phyloP scores from a whole-genome alignment of 2,329 filamentous ascomycete genomes.

The Ophiocordyceps polyrhachis-furcata region DNA sequence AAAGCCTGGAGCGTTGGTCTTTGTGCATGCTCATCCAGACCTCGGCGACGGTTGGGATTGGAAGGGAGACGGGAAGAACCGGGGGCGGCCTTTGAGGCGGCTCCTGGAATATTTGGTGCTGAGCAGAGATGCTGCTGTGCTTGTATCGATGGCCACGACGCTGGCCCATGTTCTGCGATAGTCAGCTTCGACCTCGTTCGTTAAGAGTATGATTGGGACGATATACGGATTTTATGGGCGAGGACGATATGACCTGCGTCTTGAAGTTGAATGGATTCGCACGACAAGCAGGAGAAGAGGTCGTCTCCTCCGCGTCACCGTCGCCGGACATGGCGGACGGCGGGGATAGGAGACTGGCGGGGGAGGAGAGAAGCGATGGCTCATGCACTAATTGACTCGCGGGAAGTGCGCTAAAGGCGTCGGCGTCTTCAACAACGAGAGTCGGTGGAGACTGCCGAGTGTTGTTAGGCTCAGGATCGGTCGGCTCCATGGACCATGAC shows the following conservation, averaged over 20 bases:
- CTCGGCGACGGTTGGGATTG: constrained; percentile 76
- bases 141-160: constrained; percentile 95
- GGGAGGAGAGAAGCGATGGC: background rate
- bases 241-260: constrained; percentile 57
- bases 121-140: constrained; percentile 74
- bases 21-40: constrained; percentile 78
- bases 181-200: background rate
- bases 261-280: constrained; percentile 87
- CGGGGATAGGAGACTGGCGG: constrained; percentile 3
- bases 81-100: constrained; percentile 71
- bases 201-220: background rate
- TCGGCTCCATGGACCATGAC: constrained; percentile 4
- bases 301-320: constrained; percentile 3
- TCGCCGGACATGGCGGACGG: constrained; percentile 4
- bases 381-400: background rate
- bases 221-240: constrained; percentile 58
- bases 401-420: background rate
- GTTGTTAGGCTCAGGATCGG: background rate
- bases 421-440: constrained; percentile 8
- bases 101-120: constrained; percentile 91
- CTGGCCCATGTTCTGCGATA: constrained; percentile 63
- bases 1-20: constrained; percentile 65
- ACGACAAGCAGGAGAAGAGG: constrained; percentile 7
- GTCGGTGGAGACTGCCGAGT: constrained; percentile 1
- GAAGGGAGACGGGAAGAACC: constrained; percentile 76